Conservation (phyloP, 345 rosid species). For the Eucalyptus pauciflora region DNA sequence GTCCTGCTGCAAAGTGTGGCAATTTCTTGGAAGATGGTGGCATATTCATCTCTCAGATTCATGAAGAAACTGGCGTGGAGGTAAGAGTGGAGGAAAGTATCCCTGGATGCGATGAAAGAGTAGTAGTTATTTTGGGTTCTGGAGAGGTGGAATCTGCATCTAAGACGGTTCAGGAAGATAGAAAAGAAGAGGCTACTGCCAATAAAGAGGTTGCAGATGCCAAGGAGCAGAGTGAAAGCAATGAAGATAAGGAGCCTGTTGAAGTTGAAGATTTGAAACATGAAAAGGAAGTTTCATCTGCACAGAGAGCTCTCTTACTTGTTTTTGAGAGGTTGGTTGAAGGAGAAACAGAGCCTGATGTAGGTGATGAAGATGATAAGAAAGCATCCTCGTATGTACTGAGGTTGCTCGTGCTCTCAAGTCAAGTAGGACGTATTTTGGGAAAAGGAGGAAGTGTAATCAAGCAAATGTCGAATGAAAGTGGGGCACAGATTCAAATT, state of each 20-base stretch:
- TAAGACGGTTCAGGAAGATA: not conserved
- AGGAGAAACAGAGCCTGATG: slow-evolving; percentile 16
- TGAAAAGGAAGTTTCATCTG: slow-evolving; percentile 15
- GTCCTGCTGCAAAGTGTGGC: slow-evolving; percentile 26
- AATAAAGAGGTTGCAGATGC: slow-evolving; percentile 3
- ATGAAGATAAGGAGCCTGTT: slow-evolving; percentile 15
- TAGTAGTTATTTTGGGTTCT: slow-evolving; percentile 25
- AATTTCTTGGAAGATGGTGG: slow-evolving; percentile 28
- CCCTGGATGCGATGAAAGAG: slow-evolving; percentile 49
- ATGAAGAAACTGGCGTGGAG: slow-evolving; percentile 33
- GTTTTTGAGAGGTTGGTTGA: slow-evolving; percentile 45
- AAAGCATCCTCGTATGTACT: slow-evolving; percentile 15
- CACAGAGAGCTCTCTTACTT: slow-evolving; percentile 48
- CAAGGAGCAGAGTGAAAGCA: not conserved
- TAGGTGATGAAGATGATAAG: slow-evolving; percentile 16
- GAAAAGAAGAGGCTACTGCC: slow-evolving; percentile 1
- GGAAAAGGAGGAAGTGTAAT: slow-evolving; percentile 62
- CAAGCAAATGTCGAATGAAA: slow-evolving; percentile 45
- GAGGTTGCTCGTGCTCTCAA: slow-evolving; percentile 48
- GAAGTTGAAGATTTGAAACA: slow-evolving; percentile 10
- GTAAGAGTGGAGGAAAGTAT: slow-evolving; percentile 42
- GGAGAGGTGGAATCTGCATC: slow-evolving; percentile 2
- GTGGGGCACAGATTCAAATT: slow-evolving; percentile 61
- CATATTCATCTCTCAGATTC: slow-evolving; percentile 23
- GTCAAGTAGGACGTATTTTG: slow-evolving; percentile 57